Evolutionary conservation across 352 stramenopile species (phyloP).

Genomic region (Pythium dissotocum): DNA sequence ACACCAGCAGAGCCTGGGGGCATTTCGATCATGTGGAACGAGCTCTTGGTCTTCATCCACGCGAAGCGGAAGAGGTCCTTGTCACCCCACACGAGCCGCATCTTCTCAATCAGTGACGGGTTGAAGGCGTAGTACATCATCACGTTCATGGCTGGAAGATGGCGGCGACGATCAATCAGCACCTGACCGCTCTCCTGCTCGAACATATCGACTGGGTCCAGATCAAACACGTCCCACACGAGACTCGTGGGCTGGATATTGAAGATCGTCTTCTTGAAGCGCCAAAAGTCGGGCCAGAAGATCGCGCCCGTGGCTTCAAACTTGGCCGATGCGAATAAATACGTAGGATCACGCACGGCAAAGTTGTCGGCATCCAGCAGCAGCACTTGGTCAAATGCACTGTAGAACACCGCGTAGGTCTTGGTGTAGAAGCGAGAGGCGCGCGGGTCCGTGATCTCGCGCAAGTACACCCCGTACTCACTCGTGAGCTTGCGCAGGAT

Average conservation of each 20-base stretch:
- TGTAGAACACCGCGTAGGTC: conserved; percentile 36
- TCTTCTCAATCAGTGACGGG: conserved; percentile 37
- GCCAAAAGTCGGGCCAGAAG: conserved; percentile 86
- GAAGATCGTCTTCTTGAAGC: conserved; percentile 71
- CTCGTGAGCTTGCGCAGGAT: conserved; percentile 43
- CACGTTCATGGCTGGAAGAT: conserved; percentile 51
- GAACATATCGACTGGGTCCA: conserved; percentile 62
- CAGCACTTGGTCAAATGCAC: conserved; percentile 64
- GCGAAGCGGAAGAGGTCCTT: conserved; percentile 73
- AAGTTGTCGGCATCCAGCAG: conserved; percentile 82
- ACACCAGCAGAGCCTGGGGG: conserved; percentile 20
- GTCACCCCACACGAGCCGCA: conserved; percentile 73
- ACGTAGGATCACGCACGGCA: conserved; percentile 57
- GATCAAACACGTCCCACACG: conserved; percentile 68
- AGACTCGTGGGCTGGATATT: conserved; percentile 73
- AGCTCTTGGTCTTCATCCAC: conserved; percentile 34
- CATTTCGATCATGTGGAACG: conserved; percentile 32
- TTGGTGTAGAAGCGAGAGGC: conserved; percentile 73
- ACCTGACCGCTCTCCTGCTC: conserved; percentile 80
- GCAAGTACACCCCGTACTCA: conserved; percentile 53
- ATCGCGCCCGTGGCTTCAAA: conserved; percentile 53
- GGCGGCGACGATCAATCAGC: conserved; percentile 52
- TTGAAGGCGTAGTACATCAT: conserved; percentile 68
- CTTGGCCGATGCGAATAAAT: conserved; percentile 53
- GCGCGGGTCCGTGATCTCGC: conserved; percentile 57